phyloP scores from a whole-genome alignment of 108 stramenopile genomes.

The Pseudonitzschia multiseries region DNA sequence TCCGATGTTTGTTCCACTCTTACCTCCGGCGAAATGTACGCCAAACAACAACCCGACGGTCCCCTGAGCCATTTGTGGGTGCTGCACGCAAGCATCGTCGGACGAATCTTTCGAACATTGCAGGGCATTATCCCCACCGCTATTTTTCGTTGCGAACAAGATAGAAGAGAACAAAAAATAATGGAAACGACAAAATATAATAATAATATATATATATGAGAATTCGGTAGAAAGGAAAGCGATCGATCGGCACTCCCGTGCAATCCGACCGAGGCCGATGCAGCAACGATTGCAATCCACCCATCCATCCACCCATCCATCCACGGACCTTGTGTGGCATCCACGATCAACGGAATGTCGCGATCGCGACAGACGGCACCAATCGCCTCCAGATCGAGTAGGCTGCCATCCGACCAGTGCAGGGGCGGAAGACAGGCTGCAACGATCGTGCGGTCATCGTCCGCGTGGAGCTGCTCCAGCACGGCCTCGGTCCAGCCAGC shows the following conservation, averaged over 20 bases:
- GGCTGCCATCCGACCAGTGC: constrained; percentile 56
- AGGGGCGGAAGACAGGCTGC: constrained; percentile 50
- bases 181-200: too few species aligned
- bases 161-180: too few species aligned
- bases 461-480: constrained; percentile 22
- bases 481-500: constrained; percentile 42
- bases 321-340: constrained; percentile 55
- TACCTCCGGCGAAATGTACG: constrained; percentile 11
- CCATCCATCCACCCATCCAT: constrained; percentile 9
- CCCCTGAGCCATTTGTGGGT: constrained; percentile 52
- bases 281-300: too few species aligned
- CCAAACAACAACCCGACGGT: constrained; percentile 30
- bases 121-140: constrained; percentile 41
- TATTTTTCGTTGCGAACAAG: background rate
- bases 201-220: too few species aligned
- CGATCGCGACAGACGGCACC: constrained; percentile 28
- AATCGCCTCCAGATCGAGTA: constrained; percentile 44
- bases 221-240: too few species aligned
- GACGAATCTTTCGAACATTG: constrained; percentile 26
- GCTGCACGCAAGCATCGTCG: constrained; percentile 40
- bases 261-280: too few species aligned
- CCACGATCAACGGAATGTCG: constrained; percentile 38
- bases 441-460: constrained; percentile 14
- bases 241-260: too few species aligned
- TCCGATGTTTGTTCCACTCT: too few species aligned